phyloP scores from a whole-genome alignment of 2,329 filamentous ascomycete species.

The Fusarium sp. region DNA sequence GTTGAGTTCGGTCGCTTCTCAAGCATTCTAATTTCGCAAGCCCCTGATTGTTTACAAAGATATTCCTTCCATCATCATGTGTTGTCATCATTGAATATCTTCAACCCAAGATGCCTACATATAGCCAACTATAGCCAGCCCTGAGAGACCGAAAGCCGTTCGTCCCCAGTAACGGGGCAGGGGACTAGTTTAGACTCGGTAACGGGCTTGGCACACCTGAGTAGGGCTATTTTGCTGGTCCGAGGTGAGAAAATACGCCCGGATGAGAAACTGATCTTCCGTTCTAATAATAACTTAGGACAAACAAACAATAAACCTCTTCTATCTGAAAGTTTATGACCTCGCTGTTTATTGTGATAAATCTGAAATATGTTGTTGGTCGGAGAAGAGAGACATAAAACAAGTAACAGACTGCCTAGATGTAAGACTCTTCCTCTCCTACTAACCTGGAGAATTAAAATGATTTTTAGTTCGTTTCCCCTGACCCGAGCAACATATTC shows the following conservation, averaged over 20 bases:
- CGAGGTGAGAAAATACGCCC: background rate
- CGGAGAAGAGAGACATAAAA: background rate
- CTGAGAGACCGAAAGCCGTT: background rate
- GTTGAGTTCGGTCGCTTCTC: slow-evolving; percentile 23
- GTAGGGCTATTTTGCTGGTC: background rate
- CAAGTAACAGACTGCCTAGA: background rate
- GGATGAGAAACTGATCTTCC: background rate
- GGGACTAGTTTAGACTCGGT: slow-evolving; percentile 22
- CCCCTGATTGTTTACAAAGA: slow-evolving; percentile 9
- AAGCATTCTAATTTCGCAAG: slow-evolving; percentile 26
- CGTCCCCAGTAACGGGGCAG: background rate
- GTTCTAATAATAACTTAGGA: background rate
- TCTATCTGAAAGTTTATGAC: background rate
- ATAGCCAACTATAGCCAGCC: background rate
- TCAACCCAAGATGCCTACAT: background rate
- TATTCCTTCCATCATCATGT: slow-evolving; percentile 2
- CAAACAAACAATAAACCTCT: background rate
- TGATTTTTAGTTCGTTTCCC: slow-evolving; percentile 8
- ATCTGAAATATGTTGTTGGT: background rate
- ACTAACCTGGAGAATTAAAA: background rate
- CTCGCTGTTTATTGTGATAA: background rate
- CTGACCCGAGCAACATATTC: background rate
- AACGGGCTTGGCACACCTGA: slow-evolving; percentile 31
- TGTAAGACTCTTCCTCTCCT: background rate
- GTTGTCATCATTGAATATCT: slow-evolving; percentile 1